Percentiles rank a stretch among this genome's conserved stretches.
These are phyloP conservation scores for Dactylonectria macrodidyma DNA, from an alignment of 2,329 filamentous ascomycete genomes.

Conservation along the genomic window DNA sequence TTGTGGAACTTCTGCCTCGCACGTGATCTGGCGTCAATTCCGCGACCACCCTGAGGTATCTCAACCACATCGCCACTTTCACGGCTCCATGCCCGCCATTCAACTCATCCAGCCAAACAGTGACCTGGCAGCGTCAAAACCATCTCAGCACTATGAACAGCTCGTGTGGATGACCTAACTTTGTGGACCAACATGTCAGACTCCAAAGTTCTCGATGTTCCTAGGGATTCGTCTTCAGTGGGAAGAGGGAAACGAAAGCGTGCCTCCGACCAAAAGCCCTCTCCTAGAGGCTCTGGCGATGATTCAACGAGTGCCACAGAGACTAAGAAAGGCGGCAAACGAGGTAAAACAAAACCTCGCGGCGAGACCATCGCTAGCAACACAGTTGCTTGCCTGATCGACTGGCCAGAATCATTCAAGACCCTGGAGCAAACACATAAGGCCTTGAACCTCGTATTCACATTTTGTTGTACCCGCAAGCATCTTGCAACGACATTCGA, in stretches of 20 bases:
- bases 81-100: conserved; percentile 3
- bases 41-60: conserved; percentile 41
- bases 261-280: conserved; percentile 23
- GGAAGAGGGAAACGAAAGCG: conserved; percentile 43
- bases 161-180: conserved; percentile 18
- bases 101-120: neutral
- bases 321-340: conserved; percentile 21
- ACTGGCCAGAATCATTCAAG: conserved; percentile 84
- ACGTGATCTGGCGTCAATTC: conserved; percentile 58
- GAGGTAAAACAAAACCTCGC: conserved; percentile 26
- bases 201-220: neutral
- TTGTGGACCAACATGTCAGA: conserved; percentile 25
- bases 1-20: conserved; percentile 18
- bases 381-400: conserved; percentile 52
- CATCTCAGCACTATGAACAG: neutral
- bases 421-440: conserved; percentile 82
- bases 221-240: conserved; percentile 2
- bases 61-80: conserved; percentile 37
- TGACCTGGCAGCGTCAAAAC: neutral
- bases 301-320: conserved; percentile 20
- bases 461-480: conserved; percentile 94
- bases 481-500: conserved; percentile 93
- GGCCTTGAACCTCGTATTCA: conserved; percentile 93
- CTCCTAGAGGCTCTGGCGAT: conserved; percentile 25
- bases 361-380: conserved; percentile 41